Evolutionary conservation across 495 filamentous ascomycete genomes (phyloP).

Genomic region (Lophium mytilinum): DNA sequence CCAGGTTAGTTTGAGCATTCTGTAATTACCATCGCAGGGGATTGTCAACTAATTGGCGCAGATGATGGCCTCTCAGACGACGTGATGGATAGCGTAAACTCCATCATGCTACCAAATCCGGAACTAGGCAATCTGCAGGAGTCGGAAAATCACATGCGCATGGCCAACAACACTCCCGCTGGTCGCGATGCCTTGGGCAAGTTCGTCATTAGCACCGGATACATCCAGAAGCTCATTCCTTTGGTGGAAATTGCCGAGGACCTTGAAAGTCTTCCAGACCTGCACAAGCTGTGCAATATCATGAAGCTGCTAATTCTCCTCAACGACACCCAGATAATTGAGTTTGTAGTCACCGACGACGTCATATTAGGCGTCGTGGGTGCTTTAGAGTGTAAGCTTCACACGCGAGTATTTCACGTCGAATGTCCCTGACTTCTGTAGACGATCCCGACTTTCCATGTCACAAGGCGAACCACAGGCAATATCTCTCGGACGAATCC

Average conservation of each 20-base stretch:
- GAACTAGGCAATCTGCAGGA: constrained; percentile 73
- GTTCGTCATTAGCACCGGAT: constrained; percentile 73
- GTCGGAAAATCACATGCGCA: constrained; percentile 71
- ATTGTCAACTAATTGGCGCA: constrained; percentile 22
- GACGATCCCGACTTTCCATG: constrained; percentile 97
- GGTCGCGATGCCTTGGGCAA: constrained; percentile 88
- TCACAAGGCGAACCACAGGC: constrained; percentile 95
- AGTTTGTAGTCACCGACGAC: constrained; percentile 82
- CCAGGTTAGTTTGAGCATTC: constrained; percentile 9
- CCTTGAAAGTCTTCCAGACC: constrained; percentile 72
- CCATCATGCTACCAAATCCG: constrained; percentile 67
- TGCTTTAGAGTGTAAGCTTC: constrained; percentile 73
- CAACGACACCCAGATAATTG: constrained; percentile 90
- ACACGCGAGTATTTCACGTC: not conserved
- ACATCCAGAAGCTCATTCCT: constrained; percentile 79
- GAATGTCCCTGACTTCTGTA: constrained; percentile 25
- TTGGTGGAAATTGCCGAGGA: constrained; percentile 82
- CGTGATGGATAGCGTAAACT: constrained; percentile 56
- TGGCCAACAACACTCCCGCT: constrained; percentile 58
- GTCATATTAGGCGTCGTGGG: constrained; percentile 89
- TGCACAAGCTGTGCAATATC: constrained; percentile 91
- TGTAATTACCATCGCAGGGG: not conserved
- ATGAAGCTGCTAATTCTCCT: constrained; percentile 94
- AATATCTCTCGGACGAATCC: constrained; percentile 80
- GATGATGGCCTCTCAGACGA: constrained; percentile 93